phyloP scores from a whole-genome alignment of 2,329 filamentous ascomycete species.

The Sarocladium kiliense region DNA sequence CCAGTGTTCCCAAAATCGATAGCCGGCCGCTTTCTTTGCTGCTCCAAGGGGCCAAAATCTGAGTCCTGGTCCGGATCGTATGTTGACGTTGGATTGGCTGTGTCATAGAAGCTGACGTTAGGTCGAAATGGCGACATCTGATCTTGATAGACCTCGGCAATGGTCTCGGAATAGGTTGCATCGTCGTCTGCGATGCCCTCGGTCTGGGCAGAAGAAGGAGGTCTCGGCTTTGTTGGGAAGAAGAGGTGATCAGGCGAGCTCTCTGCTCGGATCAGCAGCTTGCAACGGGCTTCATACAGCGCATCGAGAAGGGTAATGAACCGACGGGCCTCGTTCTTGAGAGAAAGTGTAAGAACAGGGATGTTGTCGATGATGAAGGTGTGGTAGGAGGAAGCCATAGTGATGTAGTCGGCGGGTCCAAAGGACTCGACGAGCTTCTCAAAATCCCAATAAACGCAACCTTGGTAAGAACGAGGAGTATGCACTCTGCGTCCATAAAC shows the following conservation, averaged over 20 bases:
- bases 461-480: slow-evolving; percentile 53
- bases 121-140: slow-evolving; percentile 71
- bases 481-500: slow-evolving; percentile 61
- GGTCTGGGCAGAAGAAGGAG: not conserved
- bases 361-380: slow-evolving; percentile 70
- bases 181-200: slow-evolving; percentile 23
- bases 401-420: slow-evolving; percentile 79
- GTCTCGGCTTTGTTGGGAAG: slow-evolving; percentile 57
- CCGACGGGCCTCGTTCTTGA: slow-evolving; percentile 76
- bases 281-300: slow-evolving; percentile 76
- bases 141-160: slow-evolving; percentile 71
- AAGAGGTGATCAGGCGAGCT: slow-evolving; percentile 69
- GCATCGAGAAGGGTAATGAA: slow-evolving; percentile 79
- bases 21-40: slow-evolving; percentile 18
- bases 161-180: slow-evolving; percentile 38
- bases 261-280: slow-evolving; percentile 63
- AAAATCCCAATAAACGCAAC: slow-evolving; percentile 63
- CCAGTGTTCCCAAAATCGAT: slow-evolving; percentile 62
- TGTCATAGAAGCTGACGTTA: slow-evolving; percentile 65
- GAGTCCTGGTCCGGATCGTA: slow-evolving; percentile 55
- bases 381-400: slow-evolving; percentile 73
- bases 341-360: slow-evolving; percentile 59
- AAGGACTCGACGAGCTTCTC: slow-evolving; percentile 61
- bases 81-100: slow-evolving; percentile 34
- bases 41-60: slow-evolving; percentile 38